Evolutionary conservation across 768 basidiomycete genomes (phyloP), one percentile per base, ranked within the genome.

Genomic region (Lactifluus volemus): DNA sequence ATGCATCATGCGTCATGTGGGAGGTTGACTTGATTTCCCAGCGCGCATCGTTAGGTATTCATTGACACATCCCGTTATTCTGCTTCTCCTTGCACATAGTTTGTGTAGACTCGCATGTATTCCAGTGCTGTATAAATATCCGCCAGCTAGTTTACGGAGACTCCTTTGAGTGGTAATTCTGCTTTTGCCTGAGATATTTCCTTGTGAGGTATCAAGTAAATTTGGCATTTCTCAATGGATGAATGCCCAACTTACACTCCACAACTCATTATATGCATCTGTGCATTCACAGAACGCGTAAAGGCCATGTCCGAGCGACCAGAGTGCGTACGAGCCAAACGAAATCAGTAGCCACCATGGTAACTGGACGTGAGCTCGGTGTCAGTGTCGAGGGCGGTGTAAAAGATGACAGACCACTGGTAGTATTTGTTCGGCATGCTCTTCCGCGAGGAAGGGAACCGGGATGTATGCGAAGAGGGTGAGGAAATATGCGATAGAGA

Each of bases 321-420:
- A 83, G 11, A 92, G 79, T 17, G 86, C 86, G 70, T 88, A 92
- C 1, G 89, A 83, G 12, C 90, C 90, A 64, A 89, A 89, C 1
- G 85, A 76, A 2, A 92, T 84, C 12, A 92, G 79, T 9, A 89
- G 68, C 88, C 88, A 91, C 85, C 86, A 92, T 3, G 89, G 89
- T 34, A 91, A 71, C 89, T 90, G 58, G 53, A 56, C n/a, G 42
- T 44, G 21, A 45, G 34, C 36, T 64, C 44, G 45, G 41, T 12
- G 15, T 36, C 44, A 50, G 41, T 12, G 15, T 36, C 19, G 5
- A 5, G 17, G 21, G 52, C 15, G 34, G 32, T 39, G 36, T 38
- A 50, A 34, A 45, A 11, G 9, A 25, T 2, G 32, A 75, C 85
- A 68, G 59, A 87, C 86, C 65, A 85, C 79, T 25, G 86, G 82